Evolutionary conservation across 1,284 basidiomycete genomes (phyloP).

Genomic region (Xerocomus cyaneibrunnescens): DNA sequence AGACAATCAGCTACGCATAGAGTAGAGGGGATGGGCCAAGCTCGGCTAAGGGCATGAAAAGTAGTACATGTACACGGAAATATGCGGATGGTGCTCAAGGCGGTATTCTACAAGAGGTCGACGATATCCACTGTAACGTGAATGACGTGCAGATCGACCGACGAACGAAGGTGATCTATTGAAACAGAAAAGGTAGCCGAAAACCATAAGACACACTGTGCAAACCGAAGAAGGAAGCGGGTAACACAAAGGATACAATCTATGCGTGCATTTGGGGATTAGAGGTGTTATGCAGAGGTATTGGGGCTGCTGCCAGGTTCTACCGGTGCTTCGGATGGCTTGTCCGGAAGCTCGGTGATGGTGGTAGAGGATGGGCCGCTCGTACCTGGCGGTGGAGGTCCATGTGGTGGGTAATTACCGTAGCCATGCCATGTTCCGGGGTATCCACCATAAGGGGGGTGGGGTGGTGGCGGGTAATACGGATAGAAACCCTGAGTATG

Average conservation of each 20-base stretch:
- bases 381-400: slow-evolving; percentile 19
- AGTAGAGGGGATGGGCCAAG: slow-evolving; percentile 6
- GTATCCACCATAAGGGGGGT: slow-evolving; percentile 31
- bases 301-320: slow-evolving; percentile 20
- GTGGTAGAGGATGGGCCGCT: slow-evolving; percentile 14
- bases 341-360: slow-evolving; percentile 24
- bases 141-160: slow-evolving; percentile 1
- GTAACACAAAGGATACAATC: slow-evolving; percentile 26
- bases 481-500: slow-evolving; percentile 27
- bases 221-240: slow-evolving; percentile 6
- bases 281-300: slow-evolving; percentile 21
- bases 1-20: slow-evolving; percentile 23
- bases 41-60: not conserved
- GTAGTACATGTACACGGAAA: slow-evolving; percentile 35
- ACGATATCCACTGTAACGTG: slow-evolving; percentile 15
- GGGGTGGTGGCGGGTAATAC: slow-evolving; percentile 29
- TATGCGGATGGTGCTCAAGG: slow-evolving; percentile 19
- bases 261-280: slow-evolving; percentile 8
- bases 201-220: slow-evolving; percentile 14
- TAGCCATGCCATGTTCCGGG: slow-evolving; percentile 29
- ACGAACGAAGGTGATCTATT: slow-evolving; percentile 21
- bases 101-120: slow-evolving; percentile 27
- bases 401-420: slow-evolving; percentile 25
- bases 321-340: slow-evolving; percentile 24
- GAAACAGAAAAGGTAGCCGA: slow-evolving; percentile 24